phyloP scores from a whole-genome alignment of 129 eudicot species.

The Flaveria trinervia region DNA sequence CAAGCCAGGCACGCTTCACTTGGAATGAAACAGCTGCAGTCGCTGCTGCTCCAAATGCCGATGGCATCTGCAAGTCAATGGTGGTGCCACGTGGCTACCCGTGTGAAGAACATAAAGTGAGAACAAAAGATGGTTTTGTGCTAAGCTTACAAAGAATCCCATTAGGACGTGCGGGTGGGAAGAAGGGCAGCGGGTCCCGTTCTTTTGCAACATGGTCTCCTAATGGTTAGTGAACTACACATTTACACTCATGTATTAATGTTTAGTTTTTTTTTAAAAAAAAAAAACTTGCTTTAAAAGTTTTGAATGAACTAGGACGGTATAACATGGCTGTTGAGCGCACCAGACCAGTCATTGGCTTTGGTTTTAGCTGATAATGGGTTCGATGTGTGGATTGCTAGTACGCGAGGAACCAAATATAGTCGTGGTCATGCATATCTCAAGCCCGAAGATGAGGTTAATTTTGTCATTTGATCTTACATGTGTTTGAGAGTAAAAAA shows the following conservation, averaged over 20 bases:
- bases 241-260: background rate
- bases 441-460: slow-evolving; percentile 55
- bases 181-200: slow-evolving; percentile 45
- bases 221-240: slow-evolving; percentile 44
- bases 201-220: slow-evolving; percentile 72
- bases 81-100: slow-evolving; percentile 55
- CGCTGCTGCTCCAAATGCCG: slow-evolving; percentile 40
- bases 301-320: slow-evolving; percentile 43
- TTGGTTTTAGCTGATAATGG: slow-evolving; percentile 67
- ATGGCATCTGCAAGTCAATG: slow-evolving; percentile 57
- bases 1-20: slow-evolving; percentile 29
- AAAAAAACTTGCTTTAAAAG: background rate
- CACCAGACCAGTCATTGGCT: slow-evolving; percentile 65
- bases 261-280: background rate
- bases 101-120: slow-evolving; percentile 73
- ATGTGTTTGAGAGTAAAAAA: background rate
- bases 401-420: slow-evolving; percentile 71
- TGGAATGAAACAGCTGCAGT: slow-evolving; percentile 29
- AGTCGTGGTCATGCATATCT: slow-evolving; percentile 60
- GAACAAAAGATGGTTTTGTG: slow-evolving; percentile 61
- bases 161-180: slow-evolving; percentile 42
- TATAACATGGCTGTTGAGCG: slow-evolving; percentile 69
- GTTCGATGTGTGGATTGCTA: slow-evolving; percentile 66
- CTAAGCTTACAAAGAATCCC: slow-evolving; percentile 71
- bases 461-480: background rate